Evolutionary conservation across 371 early-diverging fungal species (phyloP).

Genomic region (Apophysomyces ossiformis): DNA sequence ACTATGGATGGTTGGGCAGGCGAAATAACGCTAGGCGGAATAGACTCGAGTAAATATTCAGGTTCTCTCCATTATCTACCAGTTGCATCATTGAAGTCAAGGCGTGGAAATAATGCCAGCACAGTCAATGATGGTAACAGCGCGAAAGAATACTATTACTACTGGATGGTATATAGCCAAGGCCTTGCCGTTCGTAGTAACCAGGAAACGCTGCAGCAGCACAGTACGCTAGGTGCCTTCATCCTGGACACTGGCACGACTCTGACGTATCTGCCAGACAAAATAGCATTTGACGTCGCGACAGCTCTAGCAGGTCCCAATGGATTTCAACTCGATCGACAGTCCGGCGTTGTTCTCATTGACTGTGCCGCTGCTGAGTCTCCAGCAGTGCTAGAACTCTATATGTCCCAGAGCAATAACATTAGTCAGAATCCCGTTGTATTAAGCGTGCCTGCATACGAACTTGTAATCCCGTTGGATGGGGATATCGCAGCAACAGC

Average conservation of each 20-base stretch:
- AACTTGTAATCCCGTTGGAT: conserved; percentile 48
- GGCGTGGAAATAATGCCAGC: conserved; percentile 2
- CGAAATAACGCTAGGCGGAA: conserved; percentile 65
- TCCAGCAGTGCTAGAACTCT: conserved; percentile 29
- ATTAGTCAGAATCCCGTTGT: conserved; percentile 23
- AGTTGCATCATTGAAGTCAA: conserved; percentile 34
- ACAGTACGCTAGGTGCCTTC: conserved; percentile 29
- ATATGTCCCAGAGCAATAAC: conserved; percentile 33
- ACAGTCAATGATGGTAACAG: conserved; percentile 2
- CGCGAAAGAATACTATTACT: conserved; percentile 28
- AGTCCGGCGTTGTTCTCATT: conserved; percentile 41
- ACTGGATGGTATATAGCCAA: conserved; percentile 56
- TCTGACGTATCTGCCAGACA: conserved; percentile 44
- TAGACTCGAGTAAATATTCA: conserved; percentile 53
- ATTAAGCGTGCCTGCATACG: conserved; percentile 38
- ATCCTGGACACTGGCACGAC: conserved; percentile 57
- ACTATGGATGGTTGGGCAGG: conserved; percentile 47
- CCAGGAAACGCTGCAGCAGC: conserved; percentile 18
- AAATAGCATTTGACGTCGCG: conserved; percentile 36
- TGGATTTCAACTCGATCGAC: conserved; percentile 35
- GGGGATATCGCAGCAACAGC: conserved; percentile 27
- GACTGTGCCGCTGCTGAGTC: conserved; percentile 36
- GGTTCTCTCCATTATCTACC: conserved; percentile 57
- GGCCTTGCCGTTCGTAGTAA: conserved; percentile 38
- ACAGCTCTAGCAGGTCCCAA: conserved; percentile 31